phyloP scores from a whole-genome alignment of 225 moss, liverwort and hornwort species.

The Physcomitrium patens region DNA sequence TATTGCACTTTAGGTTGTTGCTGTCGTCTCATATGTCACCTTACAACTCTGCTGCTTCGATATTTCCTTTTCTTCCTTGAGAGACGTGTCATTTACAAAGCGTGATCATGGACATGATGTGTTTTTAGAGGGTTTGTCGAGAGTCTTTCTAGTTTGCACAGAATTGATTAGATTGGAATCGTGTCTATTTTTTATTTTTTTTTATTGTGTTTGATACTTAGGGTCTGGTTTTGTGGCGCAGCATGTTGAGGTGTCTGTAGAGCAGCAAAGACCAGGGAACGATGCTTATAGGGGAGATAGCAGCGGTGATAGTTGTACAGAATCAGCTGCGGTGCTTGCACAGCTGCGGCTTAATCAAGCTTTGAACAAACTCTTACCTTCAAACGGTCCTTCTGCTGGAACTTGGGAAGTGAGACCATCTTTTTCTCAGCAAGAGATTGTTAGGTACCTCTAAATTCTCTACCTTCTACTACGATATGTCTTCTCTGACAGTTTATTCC shows the following conservation, averaged over 20 bases:
- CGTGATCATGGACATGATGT: neutral
- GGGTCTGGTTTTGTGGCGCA: conserved; percentile 15
- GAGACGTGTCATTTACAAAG: neutral
- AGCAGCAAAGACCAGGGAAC: conserved; percentile 18
- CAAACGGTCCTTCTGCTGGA: conserved; percentile 22
- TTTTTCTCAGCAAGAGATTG: conserved; percentile 38
- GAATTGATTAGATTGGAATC: neutral
- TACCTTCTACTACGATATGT: conserved; percentile 2
- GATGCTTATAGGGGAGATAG: conserved; percentile 29
- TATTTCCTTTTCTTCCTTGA: neutral
- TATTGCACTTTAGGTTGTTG: neutral
- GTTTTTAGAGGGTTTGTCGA: neutral
- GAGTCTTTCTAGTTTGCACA: neutral
- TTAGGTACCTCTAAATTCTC: conserved; percentile 39
- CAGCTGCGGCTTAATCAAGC: conserved; percentile 54
- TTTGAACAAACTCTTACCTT: conserved; percentile 34
- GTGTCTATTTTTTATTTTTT: neutral
- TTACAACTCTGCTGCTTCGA: neutral
- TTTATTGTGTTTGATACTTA: neutral
- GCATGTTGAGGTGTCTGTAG: conserved; percentile 29
- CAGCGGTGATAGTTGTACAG: conserved; percentile 37
- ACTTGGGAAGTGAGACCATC: conserved; percentile 51
- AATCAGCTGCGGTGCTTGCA: conserved; percentile 53
- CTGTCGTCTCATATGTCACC: neutral
- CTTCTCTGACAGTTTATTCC: conserved; percentile 5